A percentile compares a stretch with the other conserved stretches of the same genome.
Evolutionary conservation across 2,329 filamentous ascomycete genomes (phyloP).

Genomic region (Metarhizium sp.): DNA sequence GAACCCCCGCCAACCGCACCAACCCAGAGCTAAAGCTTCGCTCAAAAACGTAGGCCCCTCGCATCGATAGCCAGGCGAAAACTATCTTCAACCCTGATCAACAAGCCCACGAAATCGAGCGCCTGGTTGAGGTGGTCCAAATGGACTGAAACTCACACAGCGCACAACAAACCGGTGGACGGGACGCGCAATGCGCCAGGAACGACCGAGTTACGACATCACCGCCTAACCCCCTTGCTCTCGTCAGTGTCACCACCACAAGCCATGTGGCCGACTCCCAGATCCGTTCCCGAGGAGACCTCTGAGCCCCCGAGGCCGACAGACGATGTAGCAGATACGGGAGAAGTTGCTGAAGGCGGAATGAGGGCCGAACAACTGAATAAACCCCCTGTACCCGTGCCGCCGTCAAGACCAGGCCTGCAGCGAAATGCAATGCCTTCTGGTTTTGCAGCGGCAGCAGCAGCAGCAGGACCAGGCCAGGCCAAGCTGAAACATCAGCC

Average conservation of each 20-base stretch:
- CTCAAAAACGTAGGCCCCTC: background rate
- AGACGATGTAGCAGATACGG: slow-evolving; percentile 33
- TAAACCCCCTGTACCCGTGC: slow-evolving; percentile 15
- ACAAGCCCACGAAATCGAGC: background rate
- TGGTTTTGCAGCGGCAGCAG: slow-evolving; percentile 4
- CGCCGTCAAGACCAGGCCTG: slow-evolving; percentile 10
- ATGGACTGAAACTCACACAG: background rate
- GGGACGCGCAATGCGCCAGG: slow-evolving; percentile 9
- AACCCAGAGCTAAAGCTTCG: background rate
- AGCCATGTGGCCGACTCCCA: slow-evolving; percentile 28
- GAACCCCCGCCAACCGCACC: too few species aligned
- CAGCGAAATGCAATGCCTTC: slow-evolving; percentile 17
- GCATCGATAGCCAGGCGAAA: slow-evolving; percentile 1
- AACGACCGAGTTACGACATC: slow-evolving; percentile 2
- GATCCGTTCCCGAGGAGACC: background rate
- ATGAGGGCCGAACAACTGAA: slow-evolving; percentile 26
- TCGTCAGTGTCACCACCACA: slow-evolving; percentile 13
- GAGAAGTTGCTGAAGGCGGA: slow-evolving; percentile 21
- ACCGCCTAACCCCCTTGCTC: background rate
- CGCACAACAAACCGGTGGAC: background rate
- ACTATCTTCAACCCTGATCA: background rate
- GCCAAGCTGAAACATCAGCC: slow-evolving; percentile 9
- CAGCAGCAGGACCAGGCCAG: slow-evolving; percentile 13
- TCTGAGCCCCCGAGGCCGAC: slow-evolving; percentile 11
- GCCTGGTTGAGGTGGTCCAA: background rate